Conservation (phyloP, 1,284 basidiomycete genomes). For the Coriolopsis trogii region DNA sequence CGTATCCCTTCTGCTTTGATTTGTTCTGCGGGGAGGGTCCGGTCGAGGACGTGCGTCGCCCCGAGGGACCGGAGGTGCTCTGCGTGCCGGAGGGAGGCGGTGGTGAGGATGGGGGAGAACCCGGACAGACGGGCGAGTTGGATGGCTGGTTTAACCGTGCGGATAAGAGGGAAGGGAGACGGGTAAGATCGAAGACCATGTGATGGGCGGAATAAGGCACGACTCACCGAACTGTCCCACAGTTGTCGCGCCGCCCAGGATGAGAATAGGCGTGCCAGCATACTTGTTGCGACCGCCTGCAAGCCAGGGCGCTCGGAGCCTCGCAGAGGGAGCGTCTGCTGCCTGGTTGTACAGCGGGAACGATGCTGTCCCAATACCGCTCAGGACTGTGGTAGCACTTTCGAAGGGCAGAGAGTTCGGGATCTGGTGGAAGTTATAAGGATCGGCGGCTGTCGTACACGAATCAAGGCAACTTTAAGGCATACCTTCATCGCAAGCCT, state of each 20-base stretch:
- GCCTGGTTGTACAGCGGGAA: slow-evolving; percentile 29
- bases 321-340: slow-evolving; percentile 16
- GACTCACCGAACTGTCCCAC: slow-evolving; percentile 39
- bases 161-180: background rate
- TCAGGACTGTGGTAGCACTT: slow-evolving; percentile 32
- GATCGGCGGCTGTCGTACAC: background rate
- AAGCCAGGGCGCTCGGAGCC: slow-evolving; percentile 25
- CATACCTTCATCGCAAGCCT: slow-evolving; percentile 30
- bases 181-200: too few species aligned
- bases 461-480: background rate
- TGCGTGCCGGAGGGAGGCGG: slow-evolving; percentile 47
- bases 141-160: slow-evolving; percentile 35
- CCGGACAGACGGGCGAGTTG: slow-evolving; percentile 51
- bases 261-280: slow-evolving; percentile 32
- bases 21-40: slow-evolving; percentile 12
- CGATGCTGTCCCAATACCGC: slow-evolving; percentile 30
- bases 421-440: slow-evolving; percentile 22
- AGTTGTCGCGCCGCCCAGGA: slow-evolving; percentile 39
- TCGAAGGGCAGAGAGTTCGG: slow-evolving; percentile 32
- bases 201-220: background rate
- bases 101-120: slow-evolving; percentile 51
- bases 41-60: slow-evolving; percentile 29
- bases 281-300: slow-evolving; percentile 26
- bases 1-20: slow-evolving; percentile 9
- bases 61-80: slow-evolving; percentile 40